These are phyloP conservation scores for Pythium myriotylum DNA, from an alignment of 352 stramenopile species.

Conservation along the genomic window DNA sequence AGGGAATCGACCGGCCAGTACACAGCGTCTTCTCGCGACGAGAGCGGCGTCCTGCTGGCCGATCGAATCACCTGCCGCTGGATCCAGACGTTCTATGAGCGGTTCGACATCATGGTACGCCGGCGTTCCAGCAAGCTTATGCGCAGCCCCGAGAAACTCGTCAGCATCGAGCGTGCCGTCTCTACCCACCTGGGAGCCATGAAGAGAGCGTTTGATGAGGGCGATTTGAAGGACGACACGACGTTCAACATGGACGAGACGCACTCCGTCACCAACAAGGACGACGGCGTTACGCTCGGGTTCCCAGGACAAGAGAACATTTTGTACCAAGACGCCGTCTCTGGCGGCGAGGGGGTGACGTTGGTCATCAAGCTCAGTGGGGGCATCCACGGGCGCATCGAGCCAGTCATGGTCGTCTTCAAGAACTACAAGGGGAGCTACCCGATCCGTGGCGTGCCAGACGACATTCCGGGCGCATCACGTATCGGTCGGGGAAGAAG, in stretches of 20 bases:
- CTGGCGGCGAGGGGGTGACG: constrained; percentile 1
- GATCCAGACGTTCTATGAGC: constrained; percentile 6
- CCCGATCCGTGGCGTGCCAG: constrained; percentile 18
- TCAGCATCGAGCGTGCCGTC: neutral
- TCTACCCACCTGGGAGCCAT: constrained; percentile 7
- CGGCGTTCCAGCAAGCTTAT: neutral
- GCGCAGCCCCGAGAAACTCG: neutral
- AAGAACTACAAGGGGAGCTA: constrained; percentile 8
- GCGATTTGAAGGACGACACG: constrained; percentile 23
- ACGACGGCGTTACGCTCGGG: neutral
- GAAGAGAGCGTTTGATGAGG: constrained; percentile 23
- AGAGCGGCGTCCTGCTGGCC: too few species aligned
- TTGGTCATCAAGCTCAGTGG: constrained; percentile 9
- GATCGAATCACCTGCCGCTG: neutral
- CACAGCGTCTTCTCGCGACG: too few species aligned
- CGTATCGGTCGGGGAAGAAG: neutral
- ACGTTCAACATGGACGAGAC: constrained; percentile 23
- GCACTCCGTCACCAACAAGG: constrained; percentile 6
- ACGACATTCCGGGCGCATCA: neutral
- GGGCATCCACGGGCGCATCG: neutral
- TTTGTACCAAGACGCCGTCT: constrained; percentile 4
- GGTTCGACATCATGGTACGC: neutral
- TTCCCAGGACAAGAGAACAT: neutral
- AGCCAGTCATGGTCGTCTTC: constrained; percentile 6
- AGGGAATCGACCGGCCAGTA: too few species aligned